phyloP scores from a whole-genome alignment of 1,284 basidiomycete genomes.

The Sanguinoderma infundibulare region DNA sequence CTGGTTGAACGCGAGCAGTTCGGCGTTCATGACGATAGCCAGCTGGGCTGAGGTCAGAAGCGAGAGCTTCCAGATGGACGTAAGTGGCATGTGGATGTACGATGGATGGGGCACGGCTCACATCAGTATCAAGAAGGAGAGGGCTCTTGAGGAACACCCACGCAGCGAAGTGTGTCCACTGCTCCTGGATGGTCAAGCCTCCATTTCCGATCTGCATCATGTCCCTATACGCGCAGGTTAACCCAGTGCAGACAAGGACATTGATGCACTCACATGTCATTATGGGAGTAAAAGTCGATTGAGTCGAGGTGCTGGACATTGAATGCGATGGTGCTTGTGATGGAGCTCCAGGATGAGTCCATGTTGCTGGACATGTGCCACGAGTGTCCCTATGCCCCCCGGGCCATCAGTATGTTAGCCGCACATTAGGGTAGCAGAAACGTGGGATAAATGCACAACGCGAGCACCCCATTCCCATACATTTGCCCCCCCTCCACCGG shows the following conservation, averaged over 20 bases:
- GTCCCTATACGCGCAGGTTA: slow-evolving; percentile 36
- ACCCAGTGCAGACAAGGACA: too few species aligned
- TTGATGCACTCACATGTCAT: slow-evolving; percentile 47
- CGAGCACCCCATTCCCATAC: slow-evolving; percentile 60
- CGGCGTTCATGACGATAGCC: slow-evolving; percentile 52
- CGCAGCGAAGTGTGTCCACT: slow-evolving; percentile 59
- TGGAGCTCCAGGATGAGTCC: slow-evolving; percentile 52
- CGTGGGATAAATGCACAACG: slow-evolving; percentile 41
- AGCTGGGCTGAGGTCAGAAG: slow-evolving; percentile 45
- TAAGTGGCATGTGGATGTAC: not conserved
- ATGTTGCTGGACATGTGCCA: slow-evolving; percentile 61
- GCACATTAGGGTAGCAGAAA: not conserved
- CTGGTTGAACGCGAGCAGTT: slow-evolving; percentile 59
- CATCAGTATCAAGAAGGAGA: slow-evolving; percentile 58
- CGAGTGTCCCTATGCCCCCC: slow-evolving; percentile 56
- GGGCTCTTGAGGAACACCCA: slow-evolving; percentile 63
- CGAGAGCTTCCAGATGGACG: slow-evolving; percentile 41
- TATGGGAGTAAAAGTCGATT: slow-evolving; percentile 53
- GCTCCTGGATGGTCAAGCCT: slow-evolving; percentile 50
- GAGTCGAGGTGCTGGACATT: slow-evolving; percentile 48
- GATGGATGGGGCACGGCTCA: slow-evolving; percentile 24
- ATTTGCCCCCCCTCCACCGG: slow-evolving; percentile 54
- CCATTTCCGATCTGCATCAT: slow-evolving; percentile 67
- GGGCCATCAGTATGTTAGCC: too few species aligned
- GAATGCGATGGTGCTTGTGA: slow-evolving; percentile 47